Percentiles rank a stretch among this genome's conserved stretches.
These are phyloP conservation scores for Backusella luteola DNA, from an alignment of 192 early-diverging fungal species.

Conservation along the genomic window DNA sequence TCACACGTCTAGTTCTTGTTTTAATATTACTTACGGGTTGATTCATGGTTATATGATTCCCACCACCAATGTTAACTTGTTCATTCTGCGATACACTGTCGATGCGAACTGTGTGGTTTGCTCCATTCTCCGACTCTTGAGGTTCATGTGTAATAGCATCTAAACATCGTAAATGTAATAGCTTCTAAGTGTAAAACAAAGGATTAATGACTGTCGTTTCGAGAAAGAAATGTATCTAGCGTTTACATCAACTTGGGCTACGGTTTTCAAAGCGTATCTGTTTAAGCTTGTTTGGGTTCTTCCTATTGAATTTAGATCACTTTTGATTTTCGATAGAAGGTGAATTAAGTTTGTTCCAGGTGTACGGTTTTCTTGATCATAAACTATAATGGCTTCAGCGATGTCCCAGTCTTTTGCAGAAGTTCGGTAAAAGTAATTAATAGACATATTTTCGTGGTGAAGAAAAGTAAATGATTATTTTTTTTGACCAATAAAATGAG, in stretches of 20 bases:
- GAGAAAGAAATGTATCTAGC: constrained; percentile 4
- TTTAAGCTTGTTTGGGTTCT: background rate
- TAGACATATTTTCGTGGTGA: too few relatives aligned
- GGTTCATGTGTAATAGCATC: background rate
- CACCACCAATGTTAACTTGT: background rate
- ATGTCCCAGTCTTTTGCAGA: too few relatives aligned
- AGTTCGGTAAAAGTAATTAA: too few relatives aligned
- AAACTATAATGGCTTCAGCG: background rate
- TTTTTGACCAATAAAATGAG: too few relatives aligned
- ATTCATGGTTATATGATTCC: background rate
- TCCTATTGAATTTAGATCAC: constrained; percentile 3
- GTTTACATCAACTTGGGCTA: background rate
- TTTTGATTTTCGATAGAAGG: constrained; percentile 1
- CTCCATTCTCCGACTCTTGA: background rate
- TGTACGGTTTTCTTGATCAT: background rate
- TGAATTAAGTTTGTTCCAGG: background rate
- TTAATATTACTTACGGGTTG: constrained; percentile 6
- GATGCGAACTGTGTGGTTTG: background rate
- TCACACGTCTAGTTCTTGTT: background rate
- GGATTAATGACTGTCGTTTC: background rate
- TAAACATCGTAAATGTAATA: background rate
- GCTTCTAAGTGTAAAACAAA: too few relatives aligned
- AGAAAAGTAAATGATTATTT: too few relatives aligned
- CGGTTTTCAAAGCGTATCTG: background rate
- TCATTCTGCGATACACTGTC: constrained; percentile 1